Evolutionary conservation across 176 grass and related monocot species (phyloP), one percentile per base, ranked within the genome.

Genomic region (Carex scoparia): DNA sequence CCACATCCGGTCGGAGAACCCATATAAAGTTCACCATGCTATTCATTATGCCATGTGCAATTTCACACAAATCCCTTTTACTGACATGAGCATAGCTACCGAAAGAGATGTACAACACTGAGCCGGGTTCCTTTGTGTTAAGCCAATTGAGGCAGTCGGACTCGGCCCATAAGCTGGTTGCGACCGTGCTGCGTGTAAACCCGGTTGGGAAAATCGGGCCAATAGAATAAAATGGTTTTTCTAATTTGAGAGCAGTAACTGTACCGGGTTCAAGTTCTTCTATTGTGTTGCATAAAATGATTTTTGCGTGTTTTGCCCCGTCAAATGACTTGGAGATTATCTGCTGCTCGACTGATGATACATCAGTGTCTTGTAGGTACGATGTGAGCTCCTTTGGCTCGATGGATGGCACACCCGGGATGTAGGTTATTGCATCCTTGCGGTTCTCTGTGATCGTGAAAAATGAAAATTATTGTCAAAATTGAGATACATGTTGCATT

Each of bases 31-130:
- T 80, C 2, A 42, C 79, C 84, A 82, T 74, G 86, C 94, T 94
- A 51, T 69, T 55, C 51, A 97, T 65, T 58, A 97, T 72, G 3
- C 94, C 94, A 10, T 46, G 19, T 0, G 91, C 91, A 51, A 97
- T 97, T 87, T 91, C 84, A 31, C 67, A 64, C 1, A 97, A 84
- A 76, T 97, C 91, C 10, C 10, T 31, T 58, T 79, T 58, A 18
- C 86, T 90, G 2, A 90, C 55, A 56, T 90, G 91, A 31, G 88
- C 86, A 76, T 89, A 87, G 89, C 91, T 97, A 46, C 94, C 94
- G 66, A 97, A 97, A 16, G 94, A 97, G 60, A 90, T 60, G 81
- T 97, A 97, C 15, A 97, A 80, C 6, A 97, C 94, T 37, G 94
- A 97, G 1, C 53, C 11, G 0, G 73, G 16, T 2, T 88, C 73